Conservation (phyloP, 2,329 filamentous ascomycete species). For the Diaporthe ilicicola region DNA sequence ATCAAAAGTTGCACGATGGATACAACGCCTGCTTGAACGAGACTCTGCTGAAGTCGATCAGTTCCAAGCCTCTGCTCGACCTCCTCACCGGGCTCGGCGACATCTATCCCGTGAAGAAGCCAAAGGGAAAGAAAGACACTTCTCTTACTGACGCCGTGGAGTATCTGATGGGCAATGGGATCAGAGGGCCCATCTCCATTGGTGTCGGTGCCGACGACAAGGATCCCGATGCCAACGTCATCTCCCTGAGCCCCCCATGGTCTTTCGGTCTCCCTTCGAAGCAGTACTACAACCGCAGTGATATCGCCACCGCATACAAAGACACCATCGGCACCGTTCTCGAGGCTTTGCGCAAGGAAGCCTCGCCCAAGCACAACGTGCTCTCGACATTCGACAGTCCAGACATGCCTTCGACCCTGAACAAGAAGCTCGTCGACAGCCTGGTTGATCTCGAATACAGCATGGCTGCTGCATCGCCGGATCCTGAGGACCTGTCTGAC, state of each 20-base stretch:
- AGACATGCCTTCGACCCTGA: slow-evolving; percentile 37
- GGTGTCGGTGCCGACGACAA: slow-evolving; percentile 53
- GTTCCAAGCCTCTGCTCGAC: slow-evolving; percentile 62
- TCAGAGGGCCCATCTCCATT: slow-evolving; percentile 53
- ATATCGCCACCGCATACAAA: slow-evolving; percentile 61
- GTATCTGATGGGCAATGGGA: slow-evolving; percentile 45
- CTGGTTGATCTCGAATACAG: slow-evolving; percentile 38
- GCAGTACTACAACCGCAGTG: slow-evolving; percentile 66
- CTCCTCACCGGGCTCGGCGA: slow-evolving; percentile 61
- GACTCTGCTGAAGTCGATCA: slow-evolving; percentile 61
- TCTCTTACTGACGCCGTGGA: slow-evolving; percentile 51
- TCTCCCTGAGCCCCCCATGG: slow-evolving; percentile 52
- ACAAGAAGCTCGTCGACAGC: slow-evolving; percentile 39
- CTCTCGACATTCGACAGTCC: slow-evolving; percentile 39
- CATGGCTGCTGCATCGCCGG: slow-evolving; percentile 32
- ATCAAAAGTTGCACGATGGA: slow-evolving; percentile 69
- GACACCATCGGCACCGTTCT: slow-evolving; percentile 51
- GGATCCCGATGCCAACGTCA: slow-evolving; percentile 47
- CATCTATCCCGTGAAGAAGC: slow-evolving; percentile 39
- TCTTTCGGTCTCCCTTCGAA: slow-evolving; percentile 69
- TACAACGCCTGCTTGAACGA: slow-evolving; percentile 75
- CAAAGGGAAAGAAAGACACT: slow-evolving; percentile 1
- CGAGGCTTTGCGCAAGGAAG: slow-evolving; percentile 33
- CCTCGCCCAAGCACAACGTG: neutral
- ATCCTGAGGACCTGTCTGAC: slow-evolving; percentile 34